Evolutionary conservation across 2,329 filamentous ascomycete species (phyloP), one percentile per base, ranked within the genome.

Genomic region (Chalaropsis ovoidea): DNA sequence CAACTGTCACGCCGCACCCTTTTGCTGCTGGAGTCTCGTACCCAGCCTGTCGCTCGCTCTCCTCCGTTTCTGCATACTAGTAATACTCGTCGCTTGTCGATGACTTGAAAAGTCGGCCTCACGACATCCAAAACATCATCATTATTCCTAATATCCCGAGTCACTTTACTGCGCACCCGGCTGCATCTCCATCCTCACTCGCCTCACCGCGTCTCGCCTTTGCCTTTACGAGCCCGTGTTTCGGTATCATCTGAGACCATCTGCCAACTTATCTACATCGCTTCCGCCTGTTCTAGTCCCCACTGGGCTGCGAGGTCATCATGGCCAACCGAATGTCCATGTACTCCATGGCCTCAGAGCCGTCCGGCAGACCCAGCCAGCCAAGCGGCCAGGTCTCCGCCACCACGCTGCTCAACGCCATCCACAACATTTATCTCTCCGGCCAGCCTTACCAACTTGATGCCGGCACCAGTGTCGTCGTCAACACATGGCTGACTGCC

Each of bases 401-500:
- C 1, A 96, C 92, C 1, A 95, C 91, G 0, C 82, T 97, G 60
- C 83, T 99, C 65, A 97, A 97, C 76, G 85, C 90, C 65, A 82
- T 96, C 58, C 94, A 99, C 77, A 91, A 90, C 71, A 87, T 89
- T 72, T 97, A 95, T 75, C 82, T 89, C 61, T 85, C 88, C 2
- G 86, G 86, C 39, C 85, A 90, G 72, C 85, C 93, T n/a, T 94
- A 95, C 74, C 81, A 82, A 68, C 83, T 99, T 58, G 94, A 99
- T 75, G 86, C 91, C 61, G 90, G 90, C 70, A 94, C 92, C 43
- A 96, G 90, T 74, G 75, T 97, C 47, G 92, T 94, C 0, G 90
- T 97, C 70, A 97, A 97, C 77, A 96, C 91, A 66, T 96, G 92
- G 92, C 82, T 94, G 64, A 95, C 90, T 2, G 89, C 90, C 19